These are phyloP conservation scores for Acacia concinna DNA, from an alignment of 331 rosid genomes.

Conservation along the genomic window DNA sequence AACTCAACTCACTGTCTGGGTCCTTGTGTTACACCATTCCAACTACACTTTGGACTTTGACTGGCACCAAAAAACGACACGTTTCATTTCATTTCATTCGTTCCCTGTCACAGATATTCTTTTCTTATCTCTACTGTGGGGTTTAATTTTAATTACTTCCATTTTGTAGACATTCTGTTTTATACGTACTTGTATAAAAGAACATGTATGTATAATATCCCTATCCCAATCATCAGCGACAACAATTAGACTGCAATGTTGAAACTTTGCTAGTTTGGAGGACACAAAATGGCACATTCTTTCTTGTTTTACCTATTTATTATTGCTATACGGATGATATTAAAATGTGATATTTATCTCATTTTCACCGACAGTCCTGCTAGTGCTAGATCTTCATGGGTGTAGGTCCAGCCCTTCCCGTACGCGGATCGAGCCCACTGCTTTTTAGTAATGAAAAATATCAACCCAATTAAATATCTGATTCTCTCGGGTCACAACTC, in stretches of 20 bases:
- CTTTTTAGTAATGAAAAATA: not conserved
- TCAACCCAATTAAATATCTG: not conserved
- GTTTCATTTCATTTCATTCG: not conserved
- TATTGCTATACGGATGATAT: too few species aligned
- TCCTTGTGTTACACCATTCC: not conserved
- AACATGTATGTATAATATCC: not conserved
- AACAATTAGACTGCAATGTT: conserved; percentile 15
- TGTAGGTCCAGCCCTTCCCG: not conserved
- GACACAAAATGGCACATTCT: not conserved
- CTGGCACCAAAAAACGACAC: not conserved
- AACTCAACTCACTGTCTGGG: conserved; percentile 37
- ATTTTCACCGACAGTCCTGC: not conserved
- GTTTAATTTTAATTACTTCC: too few species aligned
- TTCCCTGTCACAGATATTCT: not conserved
- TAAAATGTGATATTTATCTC: not conserved
- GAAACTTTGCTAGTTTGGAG: not conserved
- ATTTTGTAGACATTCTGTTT: not conserved
- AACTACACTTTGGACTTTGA: not conserved
- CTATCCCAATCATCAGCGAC: conserved; percentile 22
- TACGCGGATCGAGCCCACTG: not conserved
- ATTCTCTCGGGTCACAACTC: not conserved
- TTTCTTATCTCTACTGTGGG: not conserved
- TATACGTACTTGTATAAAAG: too few species aligned
- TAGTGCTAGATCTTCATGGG: not conserved
- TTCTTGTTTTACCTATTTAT: not conserved